phyloP scores from a whole-genome alignment of 305 asterid genomes.

The Fraxinus greggii region DNA sequence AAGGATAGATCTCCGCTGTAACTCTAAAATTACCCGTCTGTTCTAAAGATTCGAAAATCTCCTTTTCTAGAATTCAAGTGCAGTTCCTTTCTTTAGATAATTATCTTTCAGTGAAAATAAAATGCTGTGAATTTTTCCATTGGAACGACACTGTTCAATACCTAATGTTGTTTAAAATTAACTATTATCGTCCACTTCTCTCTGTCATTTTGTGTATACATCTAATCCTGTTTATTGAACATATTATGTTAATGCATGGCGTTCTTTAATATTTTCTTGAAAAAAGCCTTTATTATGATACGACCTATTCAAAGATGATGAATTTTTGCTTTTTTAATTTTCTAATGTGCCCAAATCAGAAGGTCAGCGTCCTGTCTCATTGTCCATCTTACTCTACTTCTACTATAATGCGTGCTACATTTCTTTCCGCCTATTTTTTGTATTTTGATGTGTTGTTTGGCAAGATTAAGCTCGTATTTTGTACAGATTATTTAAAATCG shows the following conservation, averaged over 20 bases:
- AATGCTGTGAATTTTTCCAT: background rate
- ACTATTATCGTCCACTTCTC: background rate
- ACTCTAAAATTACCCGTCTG: conserved; percentile 19
- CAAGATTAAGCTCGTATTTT: background rate
- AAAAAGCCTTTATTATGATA: background rate
- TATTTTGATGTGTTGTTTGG: background rate
- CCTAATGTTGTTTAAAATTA: background rate
- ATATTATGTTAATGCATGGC: background rate
- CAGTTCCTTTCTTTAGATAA: background rate
- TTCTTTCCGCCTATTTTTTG: background rate
- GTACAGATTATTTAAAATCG: background rate
- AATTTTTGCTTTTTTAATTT: too few relatives aligned
- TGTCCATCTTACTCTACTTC: background rate
- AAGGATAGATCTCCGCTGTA: conserved; percentile 13
- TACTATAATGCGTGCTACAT: background rate
- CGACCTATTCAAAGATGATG: background rate
- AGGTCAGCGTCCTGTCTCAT: background rate
- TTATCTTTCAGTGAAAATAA: background rate
- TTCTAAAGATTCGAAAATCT: background rate
- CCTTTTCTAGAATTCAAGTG: background rate
- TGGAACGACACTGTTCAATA: background rate
- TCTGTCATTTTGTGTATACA: background rate
- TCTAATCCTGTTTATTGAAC: background rate
- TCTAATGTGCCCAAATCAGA: background rate
- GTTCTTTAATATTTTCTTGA: background rate